These are phyloP conservation scores for Stentor roeselii DNA, from an alignment of 73 alveolate genomes.

Conservation along the genomic window DNA sequence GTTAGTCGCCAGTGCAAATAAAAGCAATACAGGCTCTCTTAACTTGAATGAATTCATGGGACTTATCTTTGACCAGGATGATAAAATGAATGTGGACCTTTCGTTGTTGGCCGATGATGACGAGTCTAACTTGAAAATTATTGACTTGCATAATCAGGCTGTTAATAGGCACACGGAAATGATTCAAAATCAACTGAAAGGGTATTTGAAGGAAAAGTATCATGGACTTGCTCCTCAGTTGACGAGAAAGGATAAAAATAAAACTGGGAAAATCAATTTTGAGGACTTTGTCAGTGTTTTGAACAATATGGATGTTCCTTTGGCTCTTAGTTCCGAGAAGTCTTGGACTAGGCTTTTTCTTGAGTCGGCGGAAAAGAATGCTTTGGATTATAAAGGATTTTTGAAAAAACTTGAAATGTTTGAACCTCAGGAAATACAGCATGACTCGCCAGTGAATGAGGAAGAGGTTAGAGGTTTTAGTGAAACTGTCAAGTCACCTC, in stretches of 20 bases:
- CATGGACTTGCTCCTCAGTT: slow-evolving; percentile 32
- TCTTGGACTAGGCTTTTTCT: background rate
- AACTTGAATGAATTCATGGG: slow-evolving; percentile 87
- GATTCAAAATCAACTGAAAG: slow-evolving; percentile 32
- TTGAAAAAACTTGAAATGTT: background rate
- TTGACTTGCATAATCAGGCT: slow-evolving; percentile 26
- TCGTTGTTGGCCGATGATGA: slow-evolving; percentile 34
- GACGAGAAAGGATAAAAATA: slow-evolving; percentile 38
- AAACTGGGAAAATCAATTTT: slow-evolving; percentile 34
- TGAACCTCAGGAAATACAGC: background rate
- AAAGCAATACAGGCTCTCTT: slow-evolving; percentile 68
- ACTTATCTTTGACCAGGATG: slow-evolving; percentile 74
- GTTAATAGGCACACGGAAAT: slow-evolving; percentile 36
- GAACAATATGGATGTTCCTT: slow-evolving; percentile 17
- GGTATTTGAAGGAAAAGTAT: background rate
- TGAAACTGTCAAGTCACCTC: background rate
- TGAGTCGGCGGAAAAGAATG: background rate
- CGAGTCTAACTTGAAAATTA: background rate
- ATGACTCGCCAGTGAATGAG: background rate
- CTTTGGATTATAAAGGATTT: slow-evolving; percentile 1
- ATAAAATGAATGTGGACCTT: slow-evolving; percentile 61
- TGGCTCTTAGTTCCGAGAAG: background rate
- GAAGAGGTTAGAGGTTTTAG: background rate
- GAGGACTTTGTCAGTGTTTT: slow-evolving; percentile 11
- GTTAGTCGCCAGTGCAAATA: slow-evolving; percentile 83